Percentiles rank a stretch among this genome's conserved stretches.
These are phyloP conservation scores for Lophium mytilinum DNA, from an alignment of 495 filamentous ascomycete species.

Conservation along the genomic window DNA sequence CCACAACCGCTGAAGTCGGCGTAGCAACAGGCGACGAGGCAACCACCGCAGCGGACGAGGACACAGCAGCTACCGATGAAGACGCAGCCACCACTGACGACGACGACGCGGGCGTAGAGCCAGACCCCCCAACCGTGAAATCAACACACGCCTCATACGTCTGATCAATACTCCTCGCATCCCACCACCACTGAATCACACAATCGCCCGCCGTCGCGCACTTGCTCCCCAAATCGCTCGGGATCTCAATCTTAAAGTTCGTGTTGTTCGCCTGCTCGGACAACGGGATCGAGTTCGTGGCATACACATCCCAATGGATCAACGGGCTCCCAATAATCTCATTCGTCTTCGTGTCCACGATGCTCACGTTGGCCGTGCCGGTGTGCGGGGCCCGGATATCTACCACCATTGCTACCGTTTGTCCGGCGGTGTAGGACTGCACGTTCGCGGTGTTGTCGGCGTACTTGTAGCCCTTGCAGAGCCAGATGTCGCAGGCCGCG, in stretches of 20 bases:
- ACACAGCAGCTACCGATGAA: background rate
- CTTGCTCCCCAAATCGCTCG: slow-evolving; percentile 45
- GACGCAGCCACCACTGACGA: slow-evolving; percentile 19
- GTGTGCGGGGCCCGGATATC: slow-evolving; percentile 18
- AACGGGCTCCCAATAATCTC: slow-evolving; percentile 47
- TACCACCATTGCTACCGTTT: slow-evolving; percentile 15
- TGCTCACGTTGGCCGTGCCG: slow-evolving; percentile 7
- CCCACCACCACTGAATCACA: slow-evolving; percentile 66
- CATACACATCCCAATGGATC: slow-evolving; percentile 50
- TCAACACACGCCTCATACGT: slow-evolving; percentile 70
- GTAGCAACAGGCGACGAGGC: background rate
- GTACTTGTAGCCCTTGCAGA: slow-evolving; percentile 26
- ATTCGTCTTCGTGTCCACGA: slow-evolving; percentile 11
- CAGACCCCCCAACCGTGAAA: slow-evolving; percentile 45
- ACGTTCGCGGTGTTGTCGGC: slow-evolving; percentile 18
- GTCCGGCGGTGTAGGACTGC: slow-evolving; percentile 14
- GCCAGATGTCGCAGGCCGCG: slow-evolving; percentile 20
- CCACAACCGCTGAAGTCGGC: background rate
- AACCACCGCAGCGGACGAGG: too few species aligned
- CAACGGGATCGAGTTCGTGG: slow-evolving; percentile 40
- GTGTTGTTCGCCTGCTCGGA: slow-evolving; percentile 45
- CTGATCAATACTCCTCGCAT: slow-evolving; percentile 55
- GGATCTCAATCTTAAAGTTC: slow-evolving; percentile 55
- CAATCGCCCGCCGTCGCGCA: slow-evolving; percentile 55
- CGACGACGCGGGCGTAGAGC: slow-evolving; percentile 35